Percentiles rank a stretch among this genome's conserved stretches.
These are phyloP conservation scores for Elaeis oleifera DNA, from an alignment of 202 grass and related monocot species.

Conservation along the genomic window DNA sequence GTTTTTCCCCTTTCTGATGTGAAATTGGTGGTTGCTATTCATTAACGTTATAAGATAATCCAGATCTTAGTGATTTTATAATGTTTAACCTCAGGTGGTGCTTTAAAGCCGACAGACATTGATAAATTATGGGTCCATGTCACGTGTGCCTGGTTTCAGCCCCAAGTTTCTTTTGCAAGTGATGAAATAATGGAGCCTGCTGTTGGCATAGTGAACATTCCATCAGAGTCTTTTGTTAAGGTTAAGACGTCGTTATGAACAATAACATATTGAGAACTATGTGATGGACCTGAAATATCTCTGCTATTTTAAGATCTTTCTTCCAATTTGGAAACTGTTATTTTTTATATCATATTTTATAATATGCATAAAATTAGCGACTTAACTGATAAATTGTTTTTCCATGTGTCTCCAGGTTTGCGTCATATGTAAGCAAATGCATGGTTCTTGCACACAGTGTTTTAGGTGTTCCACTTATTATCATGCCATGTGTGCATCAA, in stretches of 20 bases:
- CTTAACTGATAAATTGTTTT: constrained; percentile 19
- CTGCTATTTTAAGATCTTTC: no score
- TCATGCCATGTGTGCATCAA: constrained; percentile 98
- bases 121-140: constrained; percentile 92
- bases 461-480: constrained; percentile 94
- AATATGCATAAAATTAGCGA: not conserved
- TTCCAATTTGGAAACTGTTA: no score
- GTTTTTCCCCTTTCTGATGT: no score
- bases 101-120: constrained; percentile 86
- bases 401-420: constrained; percentile 62
- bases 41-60: not conserved
- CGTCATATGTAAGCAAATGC: constrained; percentile 96
- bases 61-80: constrained; percentile 19
- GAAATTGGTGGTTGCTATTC: no score
- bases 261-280: no score
- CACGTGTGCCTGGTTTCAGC: constrained; percentile 98
- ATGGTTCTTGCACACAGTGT: constrained; percentile 95
- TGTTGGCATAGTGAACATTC: constrained; percentile 81
- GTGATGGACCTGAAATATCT: no score
- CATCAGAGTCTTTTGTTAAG: constrained; percentile 81
- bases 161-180: constrained; percentile 88
- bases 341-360: no score
- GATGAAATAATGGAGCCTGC: constrained; percentile 98
- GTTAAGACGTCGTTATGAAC: constrained; percentile 26
- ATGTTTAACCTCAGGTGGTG: constrained; percentile 53